Evolutionary conservation across 805 yeast genomes (phyloP), one percentile per base, ranked within the genome.

Genomic region (Candida glaebosa): DNA sequence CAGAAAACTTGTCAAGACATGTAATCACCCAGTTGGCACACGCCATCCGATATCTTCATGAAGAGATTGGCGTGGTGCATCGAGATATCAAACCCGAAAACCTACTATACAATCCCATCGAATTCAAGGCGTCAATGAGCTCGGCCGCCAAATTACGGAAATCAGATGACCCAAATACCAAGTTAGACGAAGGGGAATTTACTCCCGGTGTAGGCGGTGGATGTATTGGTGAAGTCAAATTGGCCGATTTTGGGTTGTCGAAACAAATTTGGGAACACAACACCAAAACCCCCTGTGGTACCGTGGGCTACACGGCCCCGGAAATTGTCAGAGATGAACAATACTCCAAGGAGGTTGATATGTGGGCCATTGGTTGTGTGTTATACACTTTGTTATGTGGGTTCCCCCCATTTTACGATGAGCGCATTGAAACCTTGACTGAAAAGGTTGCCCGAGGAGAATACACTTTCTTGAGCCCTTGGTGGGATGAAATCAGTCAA

Each of bases 281-380:
- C 53, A 87, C 97, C 17, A 87, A 88, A 74, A 93, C 99, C 0
- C 99, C 99, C 0, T 93, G 99, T 66, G 99, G 99, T 39, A 93
- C 99, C 1, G 96, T 93, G 14, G 98, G 98, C 3, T 93, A 93
- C 57, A 91, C 98, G 2, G 99, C 99, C 0, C 99, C 99, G 0
- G 99, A 93, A 63, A 91, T 93, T 52, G 98, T 93, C 31, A 82
- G 84, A 49, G 98, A 93, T 61, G 95, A 90, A 67, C 75, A 82
- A 36, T 93, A 93, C 58, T 86, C 96, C 1, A 88, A 87, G 67
- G 84, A 89, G 48, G 99, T 93, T 28, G 99, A 93, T 60, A 87
- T 93, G 93, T 93, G 99, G 99, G 97, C 97, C 4, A 71, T 93
- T 41, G 99, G 99, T 0, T 93, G 99, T 66, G 96, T 93, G 0